Evolutionary conservation across 495 filamentous ascomycete genomes (phyloP).

Genomic region (Xylaria flabelliformis): DNA sequence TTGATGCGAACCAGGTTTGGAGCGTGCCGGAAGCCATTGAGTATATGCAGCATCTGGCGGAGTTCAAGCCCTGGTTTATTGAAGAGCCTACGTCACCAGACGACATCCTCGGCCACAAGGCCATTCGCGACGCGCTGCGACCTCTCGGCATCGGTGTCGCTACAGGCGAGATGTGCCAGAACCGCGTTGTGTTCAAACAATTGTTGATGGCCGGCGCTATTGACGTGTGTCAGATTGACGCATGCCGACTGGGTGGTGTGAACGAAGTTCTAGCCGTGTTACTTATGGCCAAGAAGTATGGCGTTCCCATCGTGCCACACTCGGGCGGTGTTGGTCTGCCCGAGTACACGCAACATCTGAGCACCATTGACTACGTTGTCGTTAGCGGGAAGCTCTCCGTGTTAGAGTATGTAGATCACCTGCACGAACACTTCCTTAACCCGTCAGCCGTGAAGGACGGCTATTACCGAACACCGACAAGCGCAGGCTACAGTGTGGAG

Average conservation of each 20-base stretch:
- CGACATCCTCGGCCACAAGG: constrained; percentile 87
- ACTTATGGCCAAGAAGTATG: constrained; percentile 85
- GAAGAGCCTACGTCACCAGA: constrained; percentile 96
- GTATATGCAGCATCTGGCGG: constrained; percentile 81
- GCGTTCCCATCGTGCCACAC: constrained; percentile 86
- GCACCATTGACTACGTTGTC: constrained; percentile 92
- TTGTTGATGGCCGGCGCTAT: constrained; percentile 78
- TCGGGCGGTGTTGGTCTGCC: constrained; percentile 89
- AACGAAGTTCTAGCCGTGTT: constrained; percentile 94
- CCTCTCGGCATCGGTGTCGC: constrained; percentile 83
- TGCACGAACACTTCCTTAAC: constrained; percentile 92
- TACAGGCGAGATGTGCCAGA: constrained; percentile 97
- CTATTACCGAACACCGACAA: constrained; percentile 83
- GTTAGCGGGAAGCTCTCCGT: constrained; percentile 81
- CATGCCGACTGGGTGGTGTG: constrained; percentile 88
- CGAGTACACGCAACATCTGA: constrained; percentile 93
- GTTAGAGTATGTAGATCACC: constrained; percentile 89
- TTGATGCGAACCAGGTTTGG: constrained; percentile 97
- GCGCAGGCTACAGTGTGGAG: constrained; percentile 88
- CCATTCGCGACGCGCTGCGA: constrained; percentile 77
- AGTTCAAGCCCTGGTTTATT: constrained; percentile 96
- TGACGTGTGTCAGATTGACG: constrained; percentile 90
- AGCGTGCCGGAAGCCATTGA: constrained; percentile 88
- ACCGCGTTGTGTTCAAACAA: constrained; percentile 94
- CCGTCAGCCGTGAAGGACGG: constrained; percentile 81